Conservation (phyloP, 2,329 filamentous ascomycete genomes). For the Penicillium sp. region DNA sequence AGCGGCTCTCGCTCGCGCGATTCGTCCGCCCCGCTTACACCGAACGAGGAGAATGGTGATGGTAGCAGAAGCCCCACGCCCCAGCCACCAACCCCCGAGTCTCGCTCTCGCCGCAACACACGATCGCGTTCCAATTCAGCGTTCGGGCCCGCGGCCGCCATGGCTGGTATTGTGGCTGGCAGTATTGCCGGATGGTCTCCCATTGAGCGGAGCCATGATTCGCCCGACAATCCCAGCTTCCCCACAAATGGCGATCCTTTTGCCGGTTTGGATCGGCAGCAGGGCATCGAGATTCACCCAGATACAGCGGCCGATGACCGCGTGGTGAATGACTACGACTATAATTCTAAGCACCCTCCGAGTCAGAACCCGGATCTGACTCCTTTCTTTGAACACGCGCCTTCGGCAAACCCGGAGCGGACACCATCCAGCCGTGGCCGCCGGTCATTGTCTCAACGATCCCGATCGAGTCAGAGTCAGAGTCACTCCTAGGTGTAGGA, state of each 20-base stretch:
- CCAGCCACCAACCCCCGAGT: slow-evolving; percentile 52
- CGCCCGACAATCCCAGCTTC: slow-evolving; percentile 38
- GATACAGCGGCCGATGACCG: slow-evolving; percentile 44
- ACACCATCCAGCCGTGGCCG: slow-evolving; percentile 33
- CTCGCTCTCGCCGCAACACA: slow-evolving; percentile 44
- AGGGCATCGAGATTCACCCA: slow-evolving; percentile 46
- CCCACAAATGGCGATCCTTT: slow-evolving; percentile 33
- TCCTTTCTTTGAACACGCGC: slow-evolving; percentile 42
- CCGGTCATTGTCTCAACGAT: slow-evolving; percentile 35
- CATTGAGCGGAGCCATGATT: slow-evolving; percentile 46
- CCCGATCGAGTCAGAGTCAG: slow-evolving; percentile 34
- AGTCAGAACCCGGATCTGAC: slow-evolving; percentile 46
- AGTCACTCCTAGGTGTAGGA: slow-evolving; percentile 26
- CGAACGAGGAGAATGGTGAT: slow-evolving; percentile 45
- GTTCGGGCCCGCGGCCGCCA: slow-evolving; percentile 57
- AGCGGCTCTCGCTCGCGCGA: slow-evolving; percentile 40
- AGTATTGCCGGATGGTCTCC: slow-evolving; percentile 61
- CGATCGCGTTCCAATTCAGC: slow-evolving; percentile 56
- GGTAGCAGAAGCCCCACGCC: slow-evolving; percentile 24
- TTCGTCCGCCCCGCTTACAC: slow-evolving; percentile 51
- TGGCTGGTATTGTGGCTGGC: slow-evolving; percentile 62
- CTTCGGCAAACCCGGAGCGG: slow-evolving; percentile 25
- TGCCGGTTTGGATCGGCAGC: slow-evolving; percentile 38
- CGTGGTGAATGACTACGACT: slow-evolving; percentile 37
- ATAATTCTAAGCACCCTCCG: slow-evolving; percentile 37